Evolutionary conservation across 2,329 filamentous ascomycete genomes (phyloP), one percentile per base, ranked within the genome.

Genomic region (Monilinia polystroma): DNA sequence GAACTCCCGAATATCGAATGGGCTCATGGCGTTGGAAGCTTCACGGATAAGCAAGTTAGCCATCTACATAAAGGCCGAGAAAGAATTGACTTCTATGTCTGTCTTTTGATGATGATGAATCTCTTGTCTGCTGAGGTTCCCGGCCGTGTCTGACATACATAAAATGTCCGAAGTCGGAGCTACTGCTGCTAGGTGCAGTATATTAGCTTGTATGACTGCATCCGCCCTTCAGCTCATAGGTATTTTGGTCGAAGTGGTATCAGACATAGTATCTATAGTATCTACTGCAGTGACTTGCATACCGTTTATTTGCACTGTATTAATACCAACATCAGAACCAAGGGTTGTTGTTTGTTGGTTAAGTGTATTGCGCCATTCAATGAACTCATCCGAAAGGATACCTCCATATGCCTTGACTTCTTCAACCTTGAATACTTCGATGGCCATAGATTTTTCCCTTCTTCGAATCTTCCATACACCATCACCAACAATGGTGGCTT

Each of bases 381-480:
- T 84, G 75, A 97, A 97, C 18, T 90, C 86, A 29, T 88, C 84
- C 3, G 90, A 91, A 52, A 97, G 79, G 59, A 97, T 92, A 32
- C 85, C 82, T 0, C 92, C 92, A 70, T 91, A 87, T 0, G 92
- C 92, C 1, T 85, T 85, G 5, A n/a, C 53, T 70, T 92, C 90
- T 72, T 91, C 86, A 5, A 93, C 79, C 74, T 85, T 87, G 77
- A 85, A 90, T 0, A 96, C 84, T 72, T 95, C 90, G 68, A 98
- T 90, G 7, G 80, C 77, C 1, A 85, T 81, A 0, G 85, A 84
- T 51, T 85, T 85, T 64, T 89, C 85, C 64, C 78, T 80, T 67
- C 92, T 85, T 59, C 86, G 81, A 74, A 99, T 91, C 69, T 88
- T 86, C 90, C 92, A 98, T 2, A 96, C 88, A 51, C 87, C 85